These are phyloP conservation scores for Astraeus odoratus DNA, from an alignment of 768 basidiomycete species.

Conservation along the genomic window DNA sequence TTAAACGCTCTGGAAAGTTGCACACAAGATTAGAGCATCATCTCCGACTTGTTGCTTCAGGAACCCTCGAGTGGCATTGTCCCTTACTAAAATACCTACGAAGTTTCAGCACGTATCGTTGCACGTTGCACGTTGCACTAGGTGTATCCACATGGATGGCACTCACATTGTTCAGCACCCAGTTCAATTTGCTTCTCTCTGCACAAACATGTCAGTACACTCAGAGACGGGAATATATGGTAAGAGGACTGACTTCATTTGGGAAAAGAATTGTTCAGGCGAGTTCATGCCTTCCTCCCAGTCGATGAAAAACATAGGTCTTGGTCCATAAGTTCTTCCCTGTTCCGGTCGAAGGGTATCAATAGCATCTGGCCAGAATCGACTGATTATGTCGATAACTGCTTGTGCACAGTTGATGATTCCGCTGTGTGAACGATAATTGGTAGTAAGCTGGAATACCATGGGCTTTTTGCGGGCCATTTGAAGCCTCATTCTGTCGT, in stretches of 20 bases:
- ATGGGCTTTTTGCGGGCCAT: conserved; percentile 6
- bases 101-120: neutral
- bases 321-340: conserved; percentile 45
- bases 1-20: neutral
- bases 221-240: neutral
- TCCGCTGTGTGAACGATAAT: conserved; percentile 62
- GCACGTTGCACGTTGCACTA: no score
- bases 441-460: conserved; percentile 48
- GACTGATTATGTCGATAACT: conserved; percentile 13
- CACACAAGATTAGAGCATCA: conserved; percentile 54
- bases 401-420: conserved; percentile 61
- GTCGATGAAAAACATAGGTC: conserved; percentile 51
- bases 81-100: conserved; percentile 63
- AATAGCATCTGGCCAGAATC: conserved; percentile 59
- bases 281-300: conserved; percentile 35
- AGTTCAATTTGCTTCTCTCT: conserved; percentile 48
- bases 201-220: conserved; percentile 6
- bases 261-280: conserved; percentile 54
- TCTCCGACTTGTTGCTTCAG: conserved; percentile 50
- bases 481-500: neutral
- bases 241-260: conserved; percentile 31
- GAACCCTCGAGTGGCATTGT: conserved; percentile 42
- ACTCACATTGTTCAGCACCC: conserved; percentile 57
- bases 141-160: neutral
- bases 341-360: conserved; percentile 50